Conservation (phyloP, 148 eudicot species). For the Nepenthes mirabilis region DNA sequence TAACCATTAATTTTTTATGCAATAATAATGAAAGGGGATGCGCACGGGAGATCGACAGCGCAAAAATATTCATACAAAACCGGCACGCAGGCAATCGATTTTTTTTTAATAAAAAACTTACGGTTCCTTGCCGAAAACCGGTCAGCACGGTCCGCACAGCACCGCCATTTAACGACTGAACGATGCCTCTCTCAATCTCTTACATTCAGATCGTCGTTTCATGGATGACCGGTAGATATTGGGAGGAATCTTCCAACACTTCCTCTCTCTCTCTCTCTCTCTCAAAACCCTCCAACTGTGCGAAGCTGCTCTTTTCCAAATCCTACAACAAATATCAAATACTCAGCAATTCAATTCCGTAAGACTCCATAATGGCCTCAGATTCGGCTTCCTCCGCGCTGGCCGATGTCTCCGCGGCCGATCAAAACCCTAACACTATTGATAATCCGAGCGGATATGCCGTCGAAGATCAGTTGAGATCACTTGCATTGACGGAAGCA, state of each 20-base stretch:
- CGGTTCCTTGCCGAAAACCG: no score
- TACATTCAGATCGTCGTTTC: conserved; percentile 12
- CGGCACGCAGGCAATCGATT: no score
- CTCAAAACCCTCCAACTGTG: conserved; percentile 6
- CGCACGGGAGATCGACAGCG: no score
- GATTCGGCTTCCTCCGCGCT: conserved; percentile 23
- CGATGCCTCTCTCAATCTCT: background rate
- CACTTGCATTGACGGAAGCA: conserved; percentile 25
- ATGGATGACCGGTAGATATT: conserved; percentile 15
- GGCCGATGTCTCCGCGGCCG: conserved; percentile 21
- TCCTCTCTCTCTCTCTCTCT: conserved; percentile 12
- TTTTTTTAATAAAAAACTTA: no score
- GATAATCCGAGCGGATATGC: conserved; percentile 5
- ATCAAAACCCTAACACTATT: conserved; percentile 34
- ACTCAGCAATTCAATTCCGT: conserved; percentile 5
- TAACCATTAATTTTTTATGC: no score
- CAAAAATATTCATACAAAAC: no score
- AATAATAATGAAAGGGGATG: no score
- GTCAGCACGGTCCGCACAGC: no score
- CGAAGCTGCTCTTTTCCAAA: background rate
- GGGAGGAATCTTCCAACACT: background rate
- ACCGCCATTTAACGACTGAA: no score
- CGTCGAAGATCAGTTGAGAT: conserved; percentile 37
- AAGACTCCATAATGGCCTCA: conserved; percentile 30
- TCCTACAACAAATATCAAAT: background rate